Percentiles rank a stretch among this genome's conserved stretches.
These are phyloP conservation scores for Gleditsia sinensis DNA, from an alignment of 306 rosid species.

Conservation along the genomic window DNA sequence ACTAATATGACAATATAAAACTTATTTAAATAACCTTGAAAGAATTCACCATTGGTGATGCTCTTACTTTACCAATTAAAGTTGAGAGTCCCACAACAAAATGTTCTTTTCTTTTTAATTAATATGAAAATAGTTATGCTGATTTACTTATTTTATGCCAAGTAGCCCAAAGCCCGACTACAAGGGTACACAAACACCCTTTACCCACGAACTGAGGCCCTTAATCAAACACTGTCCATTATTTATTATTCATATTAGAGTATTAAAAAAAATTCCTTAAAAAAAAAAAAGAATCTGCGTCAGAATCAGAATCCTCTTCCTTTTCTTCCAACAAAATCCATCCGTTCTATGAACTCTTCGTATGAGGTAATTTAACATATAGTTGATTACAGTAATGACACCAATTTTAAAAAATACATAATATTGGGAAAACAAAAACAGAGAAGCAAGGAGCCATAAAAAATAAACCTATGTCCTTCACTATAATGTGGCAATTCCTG, in stretches of 20 bases:
- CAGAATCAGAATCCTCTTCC: constrained; percentile 38
- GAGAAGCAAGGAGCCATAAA: neutral
- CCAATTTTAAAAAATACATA: neutral
- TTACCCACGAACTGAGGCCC: neutral
- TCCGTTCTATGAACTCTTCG: constrained; percentile 27
- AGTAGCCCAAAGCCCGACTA: no score
- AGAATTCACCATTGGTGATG: no score
- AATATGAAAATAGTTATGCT: no score
- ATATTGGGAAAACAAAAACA: neutral
- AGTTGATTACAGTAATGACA: constrained; percentile 27
- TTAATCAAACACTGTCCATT: neutral
- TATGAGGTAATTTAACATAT: constrained; percentile 6
- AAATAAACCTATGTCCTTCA: constrained; percentile 6
- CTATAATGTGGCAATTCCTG: constrained; percentile 32
- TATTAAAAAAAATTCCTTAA: neutral
- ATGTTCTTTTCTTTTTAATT: no score
- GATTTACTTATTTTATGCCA: no score
- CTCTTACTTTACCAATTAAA: no score
- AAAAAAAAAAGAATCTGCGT: constrained; percentile 14
- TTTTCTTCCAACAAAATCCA: constrained; percentile 1
- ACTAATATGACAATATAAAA: no score
- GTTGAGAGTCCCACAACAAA: no score
- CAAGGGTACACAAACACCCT: no score
- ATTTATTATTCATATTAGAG: neutral
- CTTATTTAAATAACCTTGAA: no score